Evolutionary conservation across 2,329 filamentous ascomycete species (phyloP), one percentile per base, ranked within the genome.

Genomic region (Talaromyces sp.): DNA sequence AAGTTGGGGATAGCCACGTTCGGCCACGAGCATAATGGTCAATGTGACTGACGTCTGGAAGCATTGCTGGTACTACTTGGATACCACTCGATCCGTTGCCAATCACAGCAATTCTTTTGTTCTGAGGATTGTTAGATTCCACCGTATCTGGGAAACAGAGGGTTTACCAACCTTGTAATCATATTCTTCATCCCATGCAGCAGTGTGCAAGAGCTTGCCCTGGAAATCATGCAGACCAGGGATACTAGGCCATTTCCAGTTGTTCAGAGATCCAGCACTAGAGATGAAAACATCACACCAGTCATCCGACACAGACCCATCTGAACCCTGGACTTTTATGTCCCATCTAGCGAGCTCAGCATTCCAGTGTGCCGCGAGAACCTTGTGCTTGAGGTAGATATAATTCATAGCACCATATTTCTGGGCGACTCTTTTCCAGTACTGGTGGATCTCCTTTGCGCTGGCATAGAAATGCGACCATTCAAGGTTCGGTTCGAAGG

Each of bases 201-300:
- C 80, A 19, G 71, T 77, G 66, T 82, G 80, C 22, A 79, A 66
- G 3, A 81, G 68, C 38, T 73, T 69, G 4, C 80, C 79, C 53
- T 78, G 71, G 68, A 83, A 84, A 10, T 71, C 69, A 10, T 80
- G 72, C 13, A 80, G 72, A 1, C 81, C 82, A 2, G 72, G 69
- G 15, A 84, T 77, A 56, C 79, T 72, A 5, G 80, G 80, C 75
- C 76, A 82, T 56, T 76, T 75, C 75, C 72, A 79, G 40, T 72
- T 70, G 61, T 75, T 76, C 19, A 76, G 65, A 34, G 72, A 65
- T 58, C 79, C 79, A 31, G 66, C 61, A 69, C 3, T 69, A 69
- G 61, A 72, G 70, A 75, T 66, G 10, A 74, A 61, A n/a, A 75
- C 63, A 64, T 75, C 65, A 25, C 68, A 69, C 29, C 64, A 64